These are phyloP conservation scores for Colletotrichum sp. DNA, from an alignment of 2,329 filamentous ascomycete genomes.

Conservation along the genomic window DNA sequence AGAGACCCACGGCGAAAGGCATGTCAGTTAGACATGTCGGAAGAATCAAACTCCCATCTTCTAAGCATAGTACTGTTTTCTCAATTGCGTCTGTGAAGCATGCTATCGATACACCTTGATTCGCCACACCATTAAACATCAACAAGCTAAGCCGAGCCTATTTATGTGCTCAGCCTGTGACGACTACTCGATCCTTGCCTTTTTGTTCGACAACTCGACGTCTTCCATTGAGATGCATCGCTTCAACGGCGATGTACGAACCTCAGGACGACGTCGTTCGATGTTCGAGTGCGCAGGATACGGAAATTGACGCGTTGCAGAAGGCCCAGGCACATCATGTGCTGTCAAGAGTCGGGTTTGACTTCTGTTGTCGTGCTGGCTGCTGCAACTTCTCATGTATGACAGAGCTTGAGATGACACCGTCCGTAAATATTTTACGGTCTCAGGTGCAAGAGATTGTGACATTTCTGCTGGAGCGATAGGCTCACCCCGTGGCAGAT, in stretches of 20 bases:
- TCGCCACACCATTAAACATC: neutral
- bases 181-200: neutral
- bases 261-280: neutral
- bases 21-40: constrained; percentile 8
- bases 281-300: neutral
- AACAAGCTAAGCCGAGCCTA: neutral
- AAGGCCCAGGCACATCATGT: neutral
- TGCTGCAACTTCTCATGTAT: neutral
- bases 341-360: neutral
- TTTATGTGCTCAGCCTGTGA: neutral
- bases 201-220: neutral
- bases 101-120: neutral
- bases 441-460: neutral
- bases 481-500: neutral
- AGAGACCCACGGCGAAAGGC: constrained; percentile 3
- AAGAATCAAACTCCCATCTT: constrained; percentile 21
- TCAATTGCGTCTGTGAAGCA: neutral
- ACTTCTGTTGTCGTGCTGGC: neutral
- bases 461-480: neutral
- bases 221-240: neutral
- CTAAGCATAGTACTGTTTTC: neutral
- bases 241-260: neutral
- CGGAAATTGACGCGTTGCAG: neutral
- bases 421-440: neutral
- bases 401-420: neutral